phyloP scores from a whole-genome alignment of 2,329 filamentous ascomycete genomes.

The Microcyclosporella mali region DNA sequence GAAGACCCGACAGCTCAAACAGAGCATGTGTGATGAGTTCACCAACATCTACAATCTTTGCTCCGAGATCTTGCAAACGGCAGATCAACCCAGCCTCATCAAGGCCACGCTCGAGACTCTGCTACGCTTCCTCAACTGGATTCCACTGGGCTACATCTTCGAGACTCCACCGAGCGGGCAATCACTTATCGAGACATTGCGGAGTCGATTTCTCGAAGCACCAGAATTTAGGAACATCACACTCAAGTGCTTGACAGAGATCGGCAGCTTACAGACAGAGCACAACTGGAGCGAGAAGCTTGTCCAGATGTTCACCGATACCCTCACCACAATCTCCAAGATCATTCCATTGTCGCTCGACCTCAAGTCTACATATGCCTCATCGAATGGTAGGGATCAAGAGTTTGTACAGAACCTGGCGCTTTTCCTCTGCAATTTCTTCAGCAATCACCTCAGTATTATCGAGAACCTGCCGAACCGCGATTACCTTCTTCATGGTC shows the following conservation, averaged over 20 bases:
- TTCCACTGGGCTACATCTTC: slow-evolving; percentile 96
- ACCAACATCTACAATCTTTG: slow-evolving; percentile 97
- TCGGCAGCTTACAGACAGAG: slow-evolving; percentile 86
- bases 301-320: slow-evolving; percentile 97
- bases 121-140: slow-evolving; percentile 97
- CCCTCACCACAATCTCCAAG: slow-evolving; percentile 82
- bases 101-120: slow-evolving; percentile 96
- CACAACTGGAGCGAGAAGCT: slow-evolving; percentile 88
- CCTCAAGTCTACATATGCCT: slow-evolving; percentile 82
- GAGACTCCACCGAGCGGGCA: slow-evolving; percentile 64
- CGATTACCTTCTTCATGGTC: slow-evolving; percentile 89
- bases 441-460: slow-evolving; percentile 84
- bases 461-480: slow-evolving; percentile 94
- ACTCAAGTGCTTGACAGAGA: slow-evolving; percentile 93
- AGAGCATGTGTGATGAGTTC: slow-evolving; percentile 98
- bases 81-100: slow-evolving; percentile 79
- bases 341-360: slow-evolving; percentile 90
- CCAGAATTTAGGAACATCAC: slow-evolving; percentile 96
- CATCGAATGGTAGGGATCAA: slow-evolving; percentile 87
- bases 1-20: slow-evolving; percentile 94
- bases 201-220: slow-evolving; percentile 84
- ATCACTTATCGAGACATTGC: slow-evolving; percentile 81
- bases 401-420: slow-evolving; percentile 97
- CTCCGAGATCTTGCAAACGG: slow-evolving; percentile 87
- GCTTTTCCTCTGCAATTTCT: slow-evolving; percentile 94